phyloP scores from a whole-genome alignment of 768 basidiomycete species.

The Wakefieldia striispora region DNA sequence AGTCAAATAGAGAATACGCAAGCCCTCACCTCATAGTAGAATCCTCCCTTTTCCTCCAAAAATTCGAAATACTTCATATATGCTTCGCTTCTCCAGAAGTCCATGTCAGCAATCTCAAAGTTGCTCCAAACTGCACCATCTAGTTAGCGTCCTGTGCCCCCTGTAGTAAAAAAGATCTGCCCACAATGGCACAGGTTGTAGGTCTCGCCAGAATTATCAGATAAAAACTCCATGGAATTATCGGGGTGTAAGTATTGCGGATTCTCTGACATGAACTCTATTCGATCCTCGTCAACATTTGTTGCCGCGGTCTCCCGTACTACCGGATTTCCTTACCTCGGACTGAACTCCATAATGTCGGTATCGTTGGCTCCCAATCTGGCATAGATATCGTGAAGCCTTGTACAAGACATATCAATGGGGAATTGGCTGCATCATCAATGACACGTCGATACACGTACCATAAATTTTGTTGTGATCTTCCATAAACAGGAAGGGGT shows the following conservation, averaged over 20 bases:
- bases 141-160: background rate
- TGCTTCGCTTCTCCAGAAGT: conserved; percentile 80
- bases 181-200: conserved; percentile 68
- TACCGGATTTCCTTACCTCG: conserved; percentile 43
- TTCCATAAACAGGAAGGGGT: conserved; percentile 58
- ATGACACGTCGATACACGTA: conserved; percentile 5
- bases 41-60: conserved; percentile 77
- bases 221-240: conserved; percentile 64
- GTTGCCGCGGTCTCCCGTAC: conserved; percentile 25
- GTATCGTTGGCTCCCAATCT: conserved; percentile 64
- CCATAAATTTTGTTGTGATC: conserved; percentile 53
- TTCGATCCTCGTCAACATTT: conserved; percentile 36
- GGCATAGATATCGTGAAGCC: conserved; percentile 64
- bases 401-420: conserved; percentile 12
- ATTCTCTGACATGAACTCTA: conserved; percentile 54
- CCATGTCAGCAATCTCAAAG: conserved; percentile 86
- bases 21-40: conserved; percentile 74
- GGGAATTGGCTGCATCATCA: background rate
- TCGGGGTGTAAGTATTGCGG: conserved; percentile 54
- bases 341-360: conserved; percentile 58
- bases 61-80: conserved; percentile 83
- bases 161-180: conserved; percentile 12
- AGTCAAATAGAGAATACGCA: background rate
- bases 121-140: conserved; percentile 76
- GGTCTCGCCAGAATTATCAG: conserved; percentile 59